These are phyloP conservation scores for Arctium minus DNA, from an alignment of 129 eudicot species.

Conservation along the genomic window DNA sequence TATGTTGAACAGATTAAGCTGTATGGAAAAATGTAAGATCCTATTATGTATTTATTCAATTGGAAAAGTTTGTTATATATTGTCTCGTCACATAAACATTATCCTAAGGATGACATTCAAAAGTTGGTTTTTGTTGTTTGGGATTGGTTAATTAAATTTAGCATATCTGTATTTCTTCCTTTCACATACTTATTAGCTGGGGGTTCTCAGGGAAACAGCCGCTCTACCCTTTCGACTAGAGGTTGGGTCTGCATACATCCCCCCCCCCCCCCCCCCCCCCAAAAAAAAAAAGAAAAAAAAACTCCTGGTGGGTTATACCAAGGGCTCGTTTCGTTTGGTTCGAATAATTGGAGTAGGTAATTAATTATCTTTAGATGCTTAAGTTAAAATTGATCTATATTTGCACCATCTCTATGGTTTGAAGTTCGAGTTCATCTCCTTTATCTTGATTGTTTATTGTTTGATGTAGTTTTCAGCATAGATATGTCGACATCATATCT, in stretches of 20 bases:
- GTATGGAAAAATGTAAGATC: not conserved
- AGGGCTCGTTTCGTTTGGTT: too few relatives aligned
- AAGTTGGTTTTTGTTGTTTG: not conserved
- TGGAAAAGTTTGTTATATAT: too few relatives aligned
- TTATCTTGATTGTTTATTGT: not conserved
- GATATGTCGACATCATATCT: constrained; percentile 46
- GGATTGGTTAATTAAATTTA: too few relatives aligned
- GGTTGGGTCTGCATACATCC: not conserved
- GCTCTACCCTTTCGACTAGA: too few relatives aligned
- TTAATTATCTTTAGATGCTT: not conserved
- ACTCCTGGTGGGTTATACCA: too few relatives aligned
- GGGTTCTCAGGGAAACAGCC: not conserved
- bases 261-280: too few relatives aligned
- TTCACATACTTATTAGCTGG: not conserved
- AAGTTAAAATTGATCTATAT: not conserved
- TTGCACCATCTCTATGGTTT: not conserved
- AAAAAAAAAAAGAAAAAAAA: too few relatives aligned
- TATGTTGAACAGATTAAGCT: not conserved
- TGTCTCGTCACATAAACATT: not conserved
- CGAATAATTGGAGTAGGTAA: too few relatives aligned
- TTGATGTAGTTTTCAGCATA: constrained; percentile 10
- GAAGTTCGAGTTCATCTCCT: not conserved
- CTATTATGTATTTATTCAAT: not conserved
- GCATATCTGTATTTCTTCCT: not conserved
- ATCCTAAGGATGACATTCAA: not conserved